Percentiles rank a stretch among this genome's conserved stretches.
Conservation (phyloP, 306 rosid genomes). For the Arachis hypogaea region DNA sequence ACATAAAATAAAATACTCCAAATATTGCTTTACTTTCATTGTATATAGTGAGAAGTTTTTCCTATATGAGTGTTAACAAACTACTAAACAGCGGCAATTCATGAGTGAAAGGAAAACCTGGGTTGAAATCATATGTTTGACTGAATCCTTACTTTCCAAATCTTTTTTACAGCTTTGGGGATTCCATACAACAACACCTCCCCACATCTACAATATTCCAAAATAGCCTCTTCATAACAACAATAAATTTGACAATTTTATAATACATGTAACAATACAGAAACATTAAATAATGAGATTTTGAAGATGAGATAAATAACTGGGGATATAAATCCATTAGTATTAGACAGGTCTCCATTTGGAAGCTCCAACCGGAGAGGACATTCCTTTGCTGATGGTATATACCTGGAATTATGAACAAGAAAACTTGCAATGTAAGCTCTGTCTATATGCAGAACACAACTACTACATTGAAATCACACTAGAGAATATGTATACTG, state of each 20-base stretch:
- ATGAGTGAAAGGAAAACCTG: slow-evolving; percentile 54
- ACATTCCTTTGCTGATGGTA: slow-evolving; percentile 83
- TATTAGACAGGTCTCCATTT: slow-evolving; percentile 76
- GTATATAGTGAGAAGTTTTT: slow-evolving; percentile 24
- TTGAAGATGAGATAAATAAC: slow-evolving; percentile 54
- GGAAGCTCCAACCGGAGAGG: slow-evolving; percentile 91
- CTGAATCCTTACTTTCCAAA: slow-evolving; percentile 54
- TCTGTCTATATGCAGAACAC: slow-evolving; percentile 19
- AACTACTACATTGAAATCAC: slow-evolving; percentile 24
- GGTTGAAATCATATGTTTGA: slow-evolving; percentile 57
- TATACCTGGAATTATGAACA: slow-evolving; percentile 60
- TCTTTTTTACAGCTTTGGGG: slow-evolving; percentile 63
- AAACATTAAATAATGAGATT: slow-evolving; percentile 13
- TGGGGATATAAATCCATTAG: slow-evolving; percentile 96
- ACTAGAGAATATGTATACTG: slow-evolving; percentile 15
- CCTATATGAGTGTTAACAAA: not conserved
- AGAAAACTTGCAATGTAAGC: slow-evolving; percentile 34
- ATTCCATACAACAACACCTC: slow-evolving; percentile 92
- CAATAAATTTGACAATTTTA: slow-evolving; percentile 26
- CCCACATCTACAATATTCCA: slow-evolving; percentile 84
- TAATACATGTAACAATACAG: slow-evolving; percentile 15
- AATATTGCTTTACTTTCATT: slow-evolving; percentile 11
- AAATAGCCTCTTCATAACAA: slow-evolving; percentile 30
- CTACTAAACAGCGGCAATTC: too few species aligned
- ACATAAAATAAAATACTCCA: slow-evolving; percentile 29